Base-by-base conservation (phyloP, 1,139 yeast genomes). In the Debaryomyces psychrophilus region DNA sequence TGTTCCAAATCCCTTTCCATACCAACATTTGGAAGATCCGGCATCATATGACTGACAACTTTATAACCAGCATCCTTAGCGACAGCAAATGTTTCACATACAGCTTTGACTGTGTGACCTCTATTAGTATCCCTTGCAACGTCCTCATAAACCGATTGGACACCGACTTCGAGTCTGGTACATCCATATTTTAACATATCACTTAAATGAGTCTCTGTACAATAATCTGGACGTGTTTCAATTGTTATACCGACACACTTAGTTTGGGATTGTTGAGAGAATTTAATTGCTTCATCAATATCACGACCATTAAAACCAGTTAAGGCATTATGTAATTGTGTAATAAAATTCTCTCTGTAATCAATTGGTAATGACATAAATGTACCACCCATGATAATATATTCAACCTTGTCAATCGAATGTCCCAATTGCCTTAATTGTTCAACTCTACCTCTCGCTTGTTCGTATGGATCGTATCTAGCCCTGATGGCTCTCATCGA, bases 31-130 rank as follows among this genome's bases (percentile, higher is more conserved):
- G 99, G 99, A 58, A 93, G 76, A 74, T 93, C 99, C 15, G 99
- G 99, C 99, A 93, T 93, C 99, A 93, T 93, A 71, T 93, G 99
- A 54, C 95, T 85, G 26, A 93, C 99, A 45, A 93, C 96, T 68
- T 93, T 93, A 69, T 92, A 93, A 5, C 99, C 99, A 0, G 99
- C 95, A 68, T 93, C 99, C 65, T 93, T 93, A 20, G 99, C 96
- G 39, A 88, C 83, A 1, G 90, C 90, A 72, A 93, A 93, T 0
- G 99, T 93, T 62, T 93, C 96, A 68, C 97, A 89, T 2, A 93
- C 99, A 2, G 99, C 83, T 64, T 86, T 87, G 33, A 93, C 99
- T 0, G 99, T 93, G 63, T 93, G 99, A 1, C 99, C 99, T 69
- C 99, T 83, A 65, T 93, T 93, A 4, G 99, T 92, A 67, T 93